Conservation (phyloP, 495 filamentous ascomycete species). For the Lichenothelia convexa region DNA sequence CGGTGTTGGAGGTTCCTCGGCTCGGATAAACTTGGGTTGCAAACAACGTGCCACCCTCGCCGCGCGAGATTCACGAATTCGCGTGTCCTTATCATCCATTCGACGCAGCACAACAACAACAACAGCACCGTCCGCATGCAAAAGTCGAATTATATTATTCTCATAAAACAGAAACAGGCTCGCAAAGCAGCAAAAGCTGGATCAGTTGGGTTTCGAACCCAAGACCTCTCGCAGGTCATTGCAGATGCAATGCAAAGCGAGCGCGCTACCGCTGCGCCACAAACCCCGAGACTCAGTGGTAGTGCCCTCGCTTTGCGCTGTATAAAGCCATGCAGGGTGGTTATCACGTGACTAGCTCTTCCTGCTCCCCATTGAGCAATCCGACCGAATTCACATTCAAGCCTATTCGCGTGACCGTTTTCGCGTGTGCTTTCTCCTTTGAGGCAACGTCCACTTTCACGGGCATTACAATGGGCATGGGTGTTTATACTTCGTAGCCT, state of each 20-base stretch:
- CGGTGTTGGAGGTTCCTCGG: too few relatives aligned
- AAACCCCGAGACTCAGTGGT: conserved; percentile 21
- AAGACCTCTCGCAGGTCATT: background rate
- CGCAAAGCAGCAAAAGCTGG: background rate
- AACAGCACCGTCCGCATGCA: too few relatives aligned
- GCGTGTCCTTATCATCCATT: too few relatives aligned
- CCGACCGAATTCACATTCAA: background rate
- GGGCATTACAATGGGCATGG: background rate
- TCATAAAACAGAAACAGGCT: background rate
- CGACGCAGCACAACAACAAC: too few relatives aligned
- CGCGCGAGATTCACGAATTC: too few relatives aligned
- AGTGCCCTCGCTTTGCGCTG: conserved; percentile 24
- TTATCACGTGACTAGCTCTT: conserved; percentile 18
- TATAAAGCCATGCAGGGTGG: conserved; percentile 12
- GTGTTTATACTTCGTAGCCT: background rate
- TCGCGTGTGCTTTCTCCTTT: background rate
- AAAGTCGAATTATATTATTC: too few relatives aligned
- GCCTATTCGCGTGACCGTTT: background rate
- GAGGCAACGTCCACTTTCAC: background rate
- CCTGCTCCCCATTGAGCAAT: background rate
- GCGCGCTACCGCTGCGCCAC: too few relatives aligned
- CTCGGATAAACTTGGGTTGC: too few relatives aligned
- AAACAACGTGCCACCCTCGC: too few relatives aligned
- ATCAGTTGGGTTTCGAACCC: background rate
- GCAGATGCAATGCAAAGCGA: background rate